Conservation (phyloP, 257 asterid genomes). For the Solanum raphanifolium region DNA sequence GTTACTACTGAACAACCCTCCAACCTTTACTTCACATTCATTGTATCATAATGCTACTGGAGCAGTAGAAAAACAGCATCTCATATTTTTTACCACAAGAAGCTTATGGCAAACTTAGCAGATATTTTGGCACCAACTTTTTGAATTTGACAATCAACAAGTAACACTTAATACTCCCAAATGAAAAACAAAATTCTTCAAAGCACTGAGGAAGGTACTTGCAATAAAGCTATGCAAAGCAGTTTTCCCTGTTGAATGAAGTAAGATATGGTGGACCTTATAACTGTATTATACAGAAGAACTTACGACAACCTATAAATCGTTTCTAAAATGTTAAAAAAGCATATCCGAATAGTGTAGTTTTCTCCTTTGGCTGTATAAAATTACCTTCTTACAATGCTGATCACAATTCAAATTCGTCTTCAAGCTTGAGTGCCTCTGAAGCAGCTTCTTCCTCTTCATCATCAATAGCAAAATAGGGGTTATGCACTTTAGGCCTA, state of each 20-base stretch:
- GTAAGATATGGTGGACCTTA: not conserved
- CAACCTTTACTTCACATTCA: not conserved
- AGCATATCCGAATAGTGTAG: not conserved
- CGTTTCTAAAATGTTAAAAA: not conserved
- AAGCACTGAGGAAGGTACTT: not conserved
- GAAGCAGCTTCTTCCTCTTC: conserved; percentile 94
- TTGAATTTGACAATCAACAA: not conserved
- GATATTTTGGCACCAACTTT: not conserved
- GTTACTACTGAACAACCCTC: not conserved
- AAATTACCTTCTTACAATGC: not conserved
- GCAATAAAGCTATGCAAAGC: not conserved
- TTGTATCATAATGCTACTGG: not conserved
- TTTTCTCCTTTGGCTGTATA: not conserved
- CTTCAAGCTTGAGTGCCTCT: conserved; percentile 73
- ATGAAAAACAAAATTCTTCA: not conserved
- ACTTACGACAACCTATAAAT: not conserved
- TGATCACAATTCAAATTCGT: conserved; percentile 67
- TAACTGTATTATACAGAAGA: not conserved
- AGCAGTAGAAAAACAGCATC: not conserved
- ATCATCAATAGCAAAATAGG: conserved; percentile 75
- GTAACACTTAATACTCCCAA: not conserved
- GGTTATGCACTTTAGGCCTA: conserved; percentile 77
- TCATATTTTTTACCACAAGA: too few relatives aligned
- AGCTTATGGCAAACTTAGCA: too few relatives aligned
- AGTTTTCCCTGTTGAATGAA: not conserved